Base-by-base conservation (phyloP, 148 eudicot species). In the Rhododendron griersonianum region DNA sequence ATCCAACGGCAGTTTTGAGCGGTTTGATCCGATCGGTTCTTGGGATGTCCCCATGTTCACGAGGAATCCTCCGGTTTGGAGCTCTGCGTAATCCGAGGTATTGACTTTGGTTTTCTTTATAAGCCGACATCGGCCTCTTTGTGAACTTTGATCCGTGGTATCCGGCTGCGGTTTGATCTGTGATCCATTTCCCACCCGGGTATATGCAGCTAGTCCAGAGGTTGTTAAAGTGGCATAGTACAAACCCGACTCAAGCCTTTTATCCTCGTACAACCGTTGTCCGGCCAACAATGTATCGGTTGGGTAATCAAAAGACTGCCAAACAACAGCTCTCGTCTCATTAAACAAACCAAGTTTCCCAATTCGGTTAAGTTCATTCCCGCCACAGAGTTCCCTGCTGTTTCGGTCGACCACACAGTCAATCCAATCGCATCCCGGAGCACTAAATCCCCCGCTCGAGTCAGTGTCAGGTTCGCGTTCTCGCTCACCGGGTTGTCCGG, bases 311-410 rank as follows among this genome's bases (percentile, higher is more conserved):
- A 85, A 85, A 6, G 86, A 85, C 73, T 85, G 81, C 86, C 82
- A 85, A 76, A 85, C 73, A 19, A 39, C 30, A 5, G 6, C 53
- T 41, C 86, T 73, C 2, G 28, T 82, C 0, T 39, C 13, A 25
- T 81, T 47, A 35, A 81, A 74, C 75, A 86, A 30, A 85, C 86
- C 53, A 85, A 39, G 28, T 85, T 85, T 2, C 86, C 86, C 33
- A 30, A 2, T 44, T 55, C 86, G 1, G 86, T 85, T 63, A 85
- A 75, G 82, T 85, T 85, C 71, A 85, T 76, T 5, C 86, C 86
- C 6, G 23, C 59, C 1, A 57, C 86, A n/a, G 74, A 77, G 5
- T 23, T 39, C 13, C 82, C 86, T 18, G 37, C 14, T 9, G 11
- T 77, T 19, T 0, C 3, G 37, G 86, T 55, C 10, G 75, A 23